Conservation (phyloP, 306 rosid genomes). For the Cicer arietinum region DNA sequence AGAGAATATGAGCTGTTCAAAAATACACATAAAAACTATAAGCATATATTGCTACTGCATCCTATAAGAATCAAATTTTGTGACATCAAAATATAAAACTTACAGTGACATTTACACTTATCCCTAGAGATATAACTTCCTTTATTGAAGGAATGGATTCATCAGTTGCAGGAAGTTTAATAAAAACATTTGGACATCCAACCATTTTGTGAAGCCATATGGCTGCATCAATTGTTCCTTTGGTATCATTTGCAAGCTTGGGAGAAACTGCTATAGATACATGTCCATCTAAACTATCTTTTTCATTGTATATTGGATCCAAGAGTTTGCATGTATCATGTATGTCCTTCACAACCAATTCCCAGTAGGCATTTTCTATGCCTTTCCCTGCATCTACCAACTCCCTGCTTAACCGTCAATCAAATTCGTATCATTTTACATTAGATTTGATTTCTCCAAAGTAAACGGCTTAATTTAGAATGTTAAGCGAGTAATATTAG, state of each 20-base stretch:
- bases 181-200: constrained; percentile 71
- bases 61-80: constrained; percentile 7
- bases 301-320: constrained; percentile 75
- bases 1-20: constrained; percentile 81
- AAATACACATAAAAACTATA: constrained; percentile 10
- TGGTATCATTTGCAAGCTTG: constrained; percentile 75
- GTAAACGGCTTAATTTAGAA: background rate
- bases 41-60: constrained; percentile 35
- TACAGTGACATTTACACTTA: constrained; percentile 92
- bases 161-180: constrained; percentile 89
- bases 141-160: constrained; percentile 80
- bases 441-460: background rate
- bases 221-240: constrained; percentile 79
- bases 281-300: constrained; percentile 75
- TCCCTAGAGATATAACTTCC: constrained; percentile 82
- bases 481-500: background rate
- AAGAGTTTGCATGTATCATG: constrained; percentile 86
- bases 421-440: constrained; percentile 18
- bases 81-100: constrained; percentile 45
- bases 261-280: constrained; percentile 91
- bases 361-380: constrained; percentile 84
- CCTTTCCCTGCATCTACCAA: constrained; percentile 73
- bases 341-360: constrained; percentile 92
- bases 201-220: constrained; percentile 85
- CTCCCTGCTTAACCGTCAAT: constrained; percentile 56